Base-by-base conservation (phyloP, 1,284 basidiomycete species). In the Clitocybe nebularis region DNA sequence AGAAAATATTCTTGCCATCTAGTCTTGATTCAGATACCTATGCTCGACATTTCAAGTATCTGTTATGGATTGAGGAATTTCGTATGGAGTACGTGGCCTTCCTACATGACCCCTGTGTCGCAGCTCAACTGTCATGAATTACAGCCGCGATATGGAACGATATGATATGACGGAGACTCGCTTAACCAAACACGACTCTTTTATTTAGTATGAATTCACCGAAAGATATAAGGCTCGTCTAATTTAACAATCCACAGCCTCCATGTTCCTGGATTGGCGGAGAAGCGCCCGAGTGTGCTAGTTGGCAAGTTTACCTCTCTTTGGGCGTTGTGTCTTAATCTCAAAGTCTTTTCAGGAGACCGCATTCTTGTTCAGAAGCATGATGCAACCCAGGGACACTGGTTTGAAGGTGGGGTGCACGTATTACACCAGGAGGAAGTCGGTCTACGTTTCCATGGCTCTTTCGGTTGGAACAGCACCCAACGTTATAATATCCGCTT, bases 271-370 rank as follows among this genome's bases (percentile, higher is more conserved):
- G 81, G 80, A 0, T 60, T 85, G 1, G 77, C 81, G 0, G 81
- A 84, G 56, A 84, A 82, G 45, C 67, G 79, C 0, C 79, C 79
- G 0, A 80, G 79, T 48, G 78, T 82, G 3, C 62, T 81, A 3
- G 63, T 77, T n/a, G 79, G 81, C 73, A 35, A 52, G 69, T 59
- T 22, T 29, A 32, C 41, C 6, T 8, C n/a, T 13, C 7, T 21
- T 1, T 11, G n/a, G 23, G 7, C 9, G 6, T 19, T 14, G 28
- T 16, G 20, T 24, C 8, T 28, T 9, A 17, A 17, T 36, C 38
- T 24, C 7, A 4, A 17, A 4, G 30, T 28, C 34, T 36, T 11
- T 41, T 24, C 30, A 81, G 78, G 78, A 2, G 79, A 81, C 54
- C 55, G 57, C 0, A 76, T 84, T 17, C 60, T 75, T 6, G 74